Percentiles rank a stretch among this genome's conserved stretches.
phyloP scores from a whole-genome alignment of 2,329 filamentous ascomycete species.

The Verticillium zaregamsianum region DNA sequence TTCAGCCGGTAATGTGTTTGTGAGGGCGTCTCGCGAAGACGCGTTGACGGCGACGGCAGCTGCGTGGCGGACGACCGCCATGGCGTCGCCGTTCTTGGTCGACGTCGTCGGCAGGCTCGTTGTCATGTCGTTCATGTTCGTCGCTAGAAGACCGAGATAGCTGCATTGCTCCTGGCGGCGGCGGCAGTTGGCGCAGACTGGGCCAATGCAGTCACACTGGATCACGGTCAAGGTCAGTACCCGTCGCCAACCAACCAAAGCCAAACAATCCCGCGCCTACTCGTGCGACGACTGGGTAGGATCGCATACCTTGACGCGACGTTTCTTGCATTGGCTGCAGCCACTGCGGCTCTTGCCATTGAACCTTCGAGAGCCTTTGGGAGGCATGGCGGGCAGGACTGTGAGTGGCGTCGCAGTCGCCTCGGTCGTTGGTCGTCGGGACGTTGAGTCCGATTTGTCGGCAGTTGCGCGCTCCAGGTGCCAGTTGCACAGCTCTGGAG shows the following conservation, averaged over 20 bases:
- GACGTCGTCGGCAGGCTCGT: slow-evolving; percentile 5
- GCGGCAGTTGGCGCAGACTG: slow-evolving; percentile 12
- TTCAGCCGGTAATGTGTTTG: slow-evolving; percentile 9
- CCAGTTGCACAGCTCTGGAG: not conserved
- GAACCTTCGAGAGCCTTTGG: slow-evolving; percentile 12
- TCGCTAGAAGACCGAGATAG: slow-evolving; percentile 11
- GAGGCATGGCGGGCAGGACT: not conserved
- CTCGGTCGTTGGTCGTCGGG: not conserved
- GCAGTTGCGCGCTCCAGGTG: not conserved
- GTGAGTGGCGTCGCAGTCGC: not conserved
- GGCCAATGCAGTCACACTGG: slow-evolving; percentile 12
- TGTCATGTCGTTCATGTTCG: slow-evolving; percentile 8
- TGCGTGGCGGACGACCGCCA: slow-evolving; percentile 10
- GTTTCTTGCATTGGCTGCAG: slow-evolving; percentile 13
- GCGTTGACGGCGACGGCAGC: slow-evolving; percentile 11
- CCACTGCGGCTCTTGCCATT: slow-evolving; percentile 14
- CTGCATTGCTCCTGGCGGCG: slow-evolving; percentile 12
- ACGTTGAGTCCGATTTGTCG: not conserved
- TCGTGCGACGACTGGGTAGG: not conserved
- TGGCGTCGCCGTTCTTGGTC: slow-evolving; percentile 2
- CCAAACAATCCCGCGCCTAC: not conserved
- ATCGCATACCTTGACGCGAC: slow-evolving; percentile 11
- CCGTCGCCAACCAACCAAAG: not conserved
- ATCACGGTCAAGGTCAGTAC: not conserved
- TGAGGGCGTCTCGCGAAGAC: slow-evolving; percentile 9